Base-by-base conservation (phyloP, 73 alveolate genomes). In the Stentor roeselii region DNA sequence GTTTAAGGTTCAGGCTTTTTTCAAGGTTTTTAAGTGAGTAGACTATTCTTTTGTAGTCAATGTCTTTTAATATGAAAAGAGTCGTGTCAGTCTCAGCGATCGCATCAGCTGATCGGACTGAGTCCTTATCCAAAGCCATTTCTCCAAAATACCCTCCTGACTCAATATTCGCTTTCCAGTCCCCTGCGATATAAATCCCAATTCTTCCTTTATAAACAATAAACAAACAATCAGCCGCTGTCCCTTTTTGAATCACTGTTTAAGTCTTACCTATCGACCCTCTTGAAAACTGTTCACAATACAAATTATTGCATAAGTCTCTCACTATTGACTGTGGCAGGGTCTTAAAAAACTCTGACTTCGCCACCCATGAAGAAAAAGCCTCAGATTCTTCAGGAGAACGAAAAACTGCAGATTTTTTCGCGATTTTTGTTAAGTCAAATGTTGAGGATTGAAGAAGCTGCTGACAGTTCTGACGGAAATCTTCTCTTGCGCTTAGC, bases 111-210 rank as follows among this genome's bases (percentile, higher is more conserved):
- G 80, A n/a, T 2, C 80, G 21, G 21, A 40, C 41, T 40, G 37
- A 27, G 2, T 67, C 80, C 34, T 21, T 67, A 67, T 67, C 80
- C 34, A 67, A 2, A 1, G 80, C 80, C 21, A 32, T n/a, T 67
- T 67, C 80, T 1, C 80, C 80, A 21, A 67, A 21, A 67, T 67
- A 21, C 37, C 37, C 37, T 0, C 2, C 37, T 21, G 27, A 14
- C 34, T 67, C 37, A 1, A 30, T 1, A 2, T 32, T 27, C 21
- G 37, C 37, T 21, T 30, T 34, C 27, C 80, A 11, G 11, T 32
- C 80, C 11, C 34, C 41, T 67, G 15, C 80, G 27, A 67, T 21
- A 67, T 67, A 67, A 67, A 67, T 67, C 37, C 80, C 80, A 27
- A 67, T 40, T 30, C 14, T 67, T 30, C 80, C 80, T 21, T 21